These are phyloP conservation scores for Annona squamosa DNA, from an alignment of 164 flowering plant species.

Conservation along the genomic window DNA sequence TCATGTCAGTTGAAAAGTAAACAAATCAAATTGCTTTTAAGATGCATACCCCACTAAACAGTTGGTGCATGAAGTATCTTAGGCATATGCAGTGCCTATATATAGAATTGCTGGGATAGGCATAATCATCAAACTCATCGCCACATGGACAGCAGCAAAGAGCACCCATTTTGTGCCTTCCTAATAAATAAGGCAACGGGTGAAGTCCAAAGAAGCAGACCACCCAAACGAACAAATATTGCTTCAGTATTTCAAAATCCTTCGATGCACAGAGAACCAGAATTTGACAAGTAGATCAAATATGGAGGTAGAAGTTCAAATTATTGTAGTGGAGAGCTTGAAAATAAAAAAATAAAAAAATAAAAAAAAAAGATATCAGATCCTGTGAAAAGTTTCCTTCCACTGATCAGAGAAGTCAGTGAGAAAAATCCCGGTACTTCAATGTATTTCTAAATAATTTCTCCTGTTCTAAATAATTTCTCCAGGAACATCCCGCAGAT, in stretches of 20 bases:
- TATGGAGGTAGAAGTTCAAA: background rate
- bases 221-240: background rate
- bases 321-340: background rate
- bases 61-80: conserved; percentile 44
- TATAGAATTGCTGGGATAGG: conserved; percentile 32
- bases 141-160: conserved; percentile 52
- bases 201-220: background rate
- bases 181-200: background rate
- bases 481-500: background rate
- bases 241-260: conserved; percentile 1
- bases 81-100: conserved; percentile 46
- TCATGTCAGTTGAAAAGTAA: background rate
- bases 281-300: background rate
- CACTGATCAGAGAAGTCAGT: background rate
- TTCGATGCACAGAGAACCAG: background rate
- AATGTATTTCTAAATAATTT: background rate
- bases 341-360: background rate
- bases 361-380: background rate
- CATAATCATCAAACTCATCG: conserved; percentile 43
- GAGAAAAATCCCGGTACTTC: background rate
- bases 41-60: conserved; percentile 41
- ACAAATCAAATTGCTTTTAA: too few species aligned
- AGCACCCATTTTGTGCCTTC: conserved; percentile 35
- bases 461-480: background rate
- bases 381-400: background rate